These are phyloP conservation scores for Camptophora hylomeconis DNA, from an alignment of 2,329 filamentous ascomycete species.

Conservation along the genomic window DNA sequence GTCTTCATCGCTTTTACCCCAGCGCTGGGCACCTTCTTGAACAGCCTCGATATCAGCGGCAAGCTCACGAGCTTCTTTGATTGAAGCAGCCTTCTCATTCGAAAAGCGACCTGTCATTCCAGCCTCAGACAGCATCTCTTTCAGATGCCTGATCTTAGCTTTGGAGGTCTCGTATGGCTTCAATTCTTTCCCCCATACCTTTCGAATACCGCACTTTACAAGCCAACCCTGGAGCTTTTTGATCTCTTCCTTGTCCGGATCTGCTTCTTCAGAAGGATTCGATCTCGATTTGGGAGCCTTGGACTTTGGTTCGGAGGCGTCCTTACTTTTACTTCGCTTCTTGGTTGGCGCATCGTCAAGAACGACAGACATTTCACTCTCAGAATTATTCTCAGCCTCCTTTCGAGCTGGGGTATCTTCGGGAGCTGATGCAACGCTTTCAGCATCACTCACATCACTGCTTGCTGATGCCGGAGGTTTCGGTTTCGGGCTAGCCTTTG, in stretches of 20 bases:
- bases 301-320: conserved; percentile 10
- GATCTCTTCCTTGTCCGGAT: conserved; percentile 63
- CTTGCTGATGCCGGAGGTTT: no score
- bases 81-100: conserved; percentile 67
- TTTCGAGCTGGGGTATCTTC: no score
- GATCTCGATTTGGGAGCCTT: conserved; percentile 27
- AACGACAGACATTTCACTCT: conserved; percentile 60
- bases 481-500: no score
- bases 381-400: conserved; percentile 39
- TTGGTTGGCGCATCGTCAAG: conserved; percentile 57
- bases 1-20: conserved; percentile 47
- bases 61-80: conserved; percentile 77
- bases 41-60: conserved; percentile 73
- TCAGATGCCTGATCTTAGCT: conserved; percentile 73
- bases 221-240: conserved; percentile 81
- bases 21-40: conserved; percentile 64
- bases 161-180: conserved; percentile 59
- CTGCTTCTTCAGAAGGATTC: conserved; percentile 33
- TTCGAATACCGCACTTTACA: conserved; percentile 79
- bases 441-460: no score
- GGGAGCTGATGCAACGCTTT: no score
- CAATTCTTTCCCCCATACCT: conserved; percentile 80
- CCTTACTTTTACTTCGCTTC: conserved; percentile 36
- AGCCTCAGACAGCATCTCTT: conserved; percentile 60
- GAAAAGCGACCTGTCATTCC: conserved; percentile 88